These are phyloP conservation scores for Podaxis sp. DNA, from an alignment of 768 basidiomycete species.

Conservation along the genomic window DNA sequence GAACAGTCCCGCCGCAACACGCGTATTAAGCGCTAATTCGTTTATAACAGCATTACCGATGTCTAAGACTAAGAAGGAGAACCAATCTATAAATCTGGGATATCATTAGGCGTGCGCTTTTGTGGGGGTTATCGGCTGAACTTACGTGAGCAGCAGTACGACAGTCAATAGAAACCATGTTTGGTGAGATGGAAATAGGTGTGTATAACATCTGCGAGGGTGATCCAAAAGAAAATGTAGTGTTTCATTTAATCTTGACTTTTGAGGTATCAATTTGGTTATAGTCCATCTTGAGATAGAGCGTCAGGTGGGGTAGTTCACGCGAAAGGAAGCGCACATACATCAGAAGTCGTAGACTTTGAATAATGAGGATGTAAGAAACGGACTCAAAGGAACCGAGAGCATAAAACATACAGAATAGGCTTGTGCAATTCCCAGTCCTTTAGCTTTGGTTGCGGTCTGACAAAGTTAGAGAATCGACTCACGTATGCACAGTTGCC, in stretches of 20 bases:
- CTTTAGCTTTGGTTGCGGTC: not conserved
- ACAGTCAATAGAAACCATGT: constrained; percentile 86
- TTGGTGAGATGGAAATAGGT: constrained; percentile 90
- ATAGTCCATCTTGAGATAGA: constrained; percentile 66
- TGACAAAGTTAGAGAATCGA: constrained; percentile 23
- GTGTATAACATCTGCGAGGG: constrained; percentile 88
- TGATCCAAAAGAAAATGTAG: constrained; percentile 93
- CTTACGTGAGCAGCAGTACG: constrained; percentile 70
- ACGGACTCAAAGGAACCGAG: not conserved
- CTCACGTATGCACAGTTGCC: constrained; percentile 94
- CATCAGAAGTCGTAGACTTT: constrained; percentile 81
- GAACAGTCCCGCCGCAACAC: constrained; percentile 73
- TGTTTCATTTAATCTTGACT: constrained; percentile 71
- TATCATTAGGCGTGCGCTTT: not conserved
- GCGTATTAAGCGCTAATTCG: constrained; percentile 64
- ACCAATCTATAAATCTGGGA: constrained; percentile 79
- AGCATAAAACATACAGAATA: constrained; percentile 65
- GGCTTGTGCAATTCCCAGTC: constrained; percentile 53
- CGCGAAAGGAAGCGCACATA: constrained; percentile 35
- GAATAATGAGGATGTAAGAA: not conserved
- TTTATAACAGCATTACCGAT: constrained; percentile 74
- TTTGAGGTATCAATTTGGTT: constrained; percentile 55
- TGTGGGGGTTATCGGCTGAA: not conserved
- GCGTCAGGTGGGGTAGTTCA: constrained; percentile 7
- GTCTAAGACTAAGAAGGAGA: constrained; percentile 87